Percentiles rank a stretch among this genome's conserved stretches.
phyloP scores from a whole-genome alignment of 345 rosid genomes.

The Microthlaspi erraticum region DNA sequence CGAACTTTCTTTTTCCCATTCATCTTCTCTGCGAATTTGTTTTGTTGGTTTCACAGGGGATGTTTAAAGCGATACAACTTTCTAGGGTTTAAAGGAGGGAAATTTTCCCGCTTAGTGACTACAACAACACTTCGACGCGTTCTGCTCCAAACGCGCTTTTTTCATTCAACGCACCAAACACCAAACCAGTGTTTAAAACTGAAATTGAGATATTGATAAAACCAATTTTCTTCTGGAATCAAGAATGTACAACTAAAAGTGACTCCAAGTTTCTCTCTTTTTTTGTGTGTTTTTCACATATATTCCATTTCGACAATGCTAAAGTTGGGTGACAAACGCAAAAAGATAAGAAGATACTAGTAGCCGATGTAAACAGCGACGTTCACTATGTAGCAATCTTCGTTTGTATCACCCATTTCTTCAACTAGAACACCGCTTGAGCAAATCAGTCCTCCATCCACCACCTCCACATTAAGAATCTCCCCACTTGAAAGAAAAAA shows the following conservation, averaged over 20 bases:
- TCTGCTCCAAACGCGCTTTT: not conserved
- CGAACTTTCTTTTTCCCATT: not conserved
- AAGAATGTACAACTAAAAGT: conserved; percentile 5
- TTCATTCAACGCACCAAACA: conserved; percentile 15
- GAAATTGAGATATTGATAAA: conserved; percentile 6
- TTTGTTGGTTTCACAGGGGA: not conserved
- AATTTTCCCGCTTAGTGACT: conserved; percentile 30
- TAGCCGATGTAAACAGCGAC: conserved; percentile 87
- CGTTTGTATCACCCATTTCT: conserved; percentile 92
- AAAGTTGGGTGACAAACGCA: not conserved
- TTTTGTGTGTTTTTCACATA: not conserved
- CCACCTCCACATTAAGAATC: conserved; percentile 72
- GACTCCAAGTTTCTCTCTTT: not conserved
- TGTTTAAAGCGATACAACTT: not conserved
- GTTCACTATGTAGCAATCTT: conserved; percentile 87
- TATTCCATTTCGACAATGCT: not conserved
- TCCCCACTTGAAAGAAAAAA: conserved; percentile 53
- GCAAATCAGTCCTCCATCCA: conserved; percentile 88
- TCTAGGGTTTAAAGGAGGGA: conserved; percentile 23
- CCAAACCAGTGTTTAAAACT: not conserved
- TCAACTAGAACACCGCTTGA: conserved; percentile 81
- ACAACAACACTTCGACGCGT: not conserved
- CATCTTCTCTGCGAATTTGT: conserved; percentile 17
- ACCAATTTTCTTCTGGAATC: conserved; percentile 8
- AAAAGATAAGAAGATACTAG: conserved; percentile 41